phyloP scores from a whole-genome alignment of 1,284 basidiomycete genomes.

The Puccinia sorghi region DNA sequence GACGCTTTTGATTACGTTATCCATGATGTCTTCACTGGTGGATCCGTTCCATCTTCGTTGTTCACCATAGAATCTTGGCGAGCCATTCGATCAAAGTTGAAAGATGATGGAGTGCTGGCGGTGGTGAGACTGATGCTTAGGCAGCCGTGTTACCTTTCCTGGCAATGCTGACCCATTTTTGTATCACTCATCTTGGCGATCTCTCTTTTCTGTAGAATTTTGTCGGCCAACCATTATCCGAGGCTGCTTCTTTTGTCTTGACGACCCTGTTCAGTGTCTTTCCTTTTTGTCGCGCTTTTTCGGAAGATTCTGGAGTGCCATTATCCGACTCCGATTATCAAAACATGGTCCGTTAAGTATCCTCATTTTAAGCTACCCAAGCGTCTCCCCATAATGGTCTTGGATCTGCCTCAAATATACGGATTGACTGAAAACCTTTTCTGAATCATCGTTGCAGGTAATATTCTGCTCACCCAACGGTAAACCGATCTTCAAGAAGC shows the following conservation, averaged over 20 bases:
- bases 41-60: constrained; percentile 75
- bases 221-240: constrained; percentile 69
- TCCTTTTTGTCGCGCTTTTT: constrained; percentile 74
- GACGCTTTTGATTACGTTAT: constrained; percentile 71
- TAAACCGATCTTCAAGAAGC: constrained; percentile 32
- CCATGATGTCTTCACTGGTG: constrained; percentile 90
- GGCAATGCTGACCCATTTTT: not conserved
- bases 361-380: not conserved
- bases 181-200: constrained; percentile 43
- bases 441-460: constrained; percentile 12
- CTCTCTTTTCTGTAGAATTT: constrained; percentile 64
- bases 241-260: constrained; percentile 68
- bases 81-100: constrained; percentile 67
- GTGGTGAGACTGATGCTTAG: constrained; percentile 66
- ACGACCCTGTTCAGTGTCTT: constrained; percentile 71
- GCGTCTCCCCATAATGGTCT: not conserved
- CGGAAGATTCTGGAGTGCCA: constrained; percentile 63
- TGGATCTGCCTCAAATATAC: not conserved
- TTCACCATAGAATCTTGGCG: constrained; percentile 80
- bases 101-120: constrained; percentile 72
- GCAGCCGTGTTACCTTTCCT: not conserved
- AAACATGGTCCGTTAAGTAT: constrained; percentile 52
- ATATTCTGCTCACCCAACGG: constrained; percentile 29
- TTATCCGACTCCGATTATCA: constrained; percentile 16
- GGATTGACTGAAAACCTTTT: not conserved